Evolutionary conservation across 441 rosid genomes (phyloP).

Genomic region (Melastoma candidum): DNA sequence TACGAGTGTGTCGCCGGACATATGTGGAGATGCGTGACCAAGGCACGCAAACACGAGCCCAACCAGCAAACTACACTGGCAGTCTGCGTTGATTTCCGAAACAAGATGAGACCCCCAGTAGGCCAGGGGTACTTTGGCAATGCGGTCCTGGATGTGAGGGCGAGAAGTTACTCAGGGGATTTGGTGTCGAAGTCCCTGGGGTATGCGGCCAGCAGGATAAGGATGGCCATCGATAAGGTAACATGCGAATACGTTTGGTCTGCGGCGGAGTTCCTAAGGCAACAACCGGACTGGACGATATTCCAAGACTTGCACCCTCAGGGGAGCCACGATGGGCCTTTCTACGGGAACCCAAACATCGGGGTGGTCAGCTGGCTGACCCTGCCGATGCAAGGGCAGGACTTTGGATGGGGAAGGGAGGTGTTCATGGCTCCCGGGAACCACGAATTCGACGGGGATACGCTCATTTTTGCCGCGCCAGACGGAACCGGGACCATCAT

Average conservation of each 20-base stretch:
- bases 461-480: constrained; percentile 30
- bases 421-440: constrained; percentile 42
- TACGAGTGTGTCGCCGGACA: constrained; percentile 52
- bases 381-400: constrained; percentile 37
- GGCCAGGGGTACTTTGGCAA: constrained; percentile 33
- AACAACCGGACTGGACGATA: constrained; percentile 28
- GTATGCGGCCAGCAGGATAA: constrained; percentile 27
- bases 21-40: constrained; percentile 44
- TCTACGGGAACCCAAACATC: constrained; percentile 50
- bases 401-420: constrained; percentile 61
- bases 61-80: constrained; percentile 38
- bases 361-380: constrained; percentile 55
- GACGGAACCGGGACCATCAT: constrained; percentile 22
- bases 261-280: constrained; percentile 35
- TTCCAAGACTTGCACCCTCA: constrained; percentile 41
- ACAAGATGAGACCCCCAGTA: constrained; percentile 18
- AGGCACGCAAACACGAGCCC: constrained; percentile 15
- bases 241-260: constrained; percentile 27
- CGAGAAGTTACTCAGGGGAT: constrained; percentile 29
- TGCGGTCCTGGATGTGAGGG: constrained; percentile 36
- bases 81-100: constrained; percentile 22
- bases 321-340: constrained; percentile 37
- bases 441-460: constrained; percentile 44
- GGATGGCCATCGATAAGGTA: constrained; percentile 35
- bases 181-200: constrained; percentile 32